Base-by-base conservation (phyloP, 2,329 filamentous ascomycete genomes). In the Xylariomycetidae sp. region DNA sequence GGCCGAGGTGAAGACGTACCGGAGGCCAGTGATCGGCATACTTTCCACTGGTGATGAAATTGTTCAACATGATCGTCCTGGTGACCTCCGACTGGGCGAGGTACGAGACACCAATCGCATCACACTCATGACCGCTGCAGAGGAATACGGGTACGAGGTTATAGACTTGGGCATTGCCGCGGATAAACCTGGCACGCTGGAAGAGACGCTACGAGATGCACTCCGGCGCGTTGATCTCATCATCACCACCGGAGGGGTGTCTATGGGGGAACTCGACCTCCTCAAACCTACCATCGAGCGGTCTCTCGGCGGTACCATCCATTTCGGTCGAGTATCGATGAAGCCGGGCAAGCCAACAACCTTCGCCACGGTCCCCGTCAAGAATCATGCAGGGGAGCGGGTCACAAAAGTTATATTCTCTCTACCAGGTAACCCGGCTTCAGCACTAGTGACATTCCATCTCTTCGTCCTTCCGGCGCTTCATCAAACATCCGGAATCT, bases 281-380 rank as follows among this genome's bases (percentile, higher is more conserved):
- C 77, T 98, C 14, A 98, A 98, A 58, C 90, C 92, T 0, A 97
- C 90, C 0, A 86, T 98, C 50, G 92, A 97, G 66, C 82, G 90
- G 26, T 72, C 80, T 2, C 75, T 98, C 1, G 88, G 88, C 36
- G 92, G 92, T 6, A 92, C 82, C 0, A 95, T 98, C 46, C 92
- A 96, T 61, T 98, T 98, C 50, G 92, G 92, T 16, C 83, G 92
- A 3, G 92, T 98, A 3, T 77, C 83, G 34, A 97, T 98, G 92
- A 98, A 98, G 66, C 92, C 92, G 0, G 92, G 92, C 4, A 98
- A 97, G 62, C 92, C 92, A 3, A 96, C 89, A 0, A 98, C 92
- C 0, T 98, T 98, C 58, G 92, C 92, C 3, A 96, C 88, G 0
- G 74, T 97, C 0, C 81, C 86, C 1, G 67, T 74, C 25, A 81